Base-by-base conservation (phyloP, 192 early-diverging fungal genomes). In the Coemansia sp. region DNA sequence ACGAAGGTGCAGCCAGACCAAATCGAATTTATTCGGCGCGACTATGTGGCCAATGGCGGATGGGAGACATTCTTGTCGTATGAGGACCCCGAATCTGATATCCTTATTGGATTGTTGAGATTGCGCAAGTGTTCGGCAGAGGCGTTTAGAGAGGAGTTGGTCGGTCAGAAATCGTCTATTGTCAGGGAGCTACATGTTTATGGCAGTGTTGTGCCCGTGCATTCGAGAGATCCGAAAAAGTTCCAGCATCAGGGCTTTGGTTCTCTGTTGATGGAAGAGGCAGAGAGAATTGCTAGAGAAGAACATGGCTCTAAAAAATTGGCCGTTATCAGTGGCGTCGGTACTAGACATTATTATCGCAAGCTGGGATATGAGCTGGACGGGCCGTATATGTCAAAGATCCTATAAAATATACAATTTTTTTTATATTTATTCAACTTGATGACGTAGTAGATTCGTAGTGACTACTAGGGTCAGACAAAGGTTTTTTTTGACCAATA, bases 241-340 rank as follows among this genome's bases (percentile, higher is more conserved):
- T 99, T 99, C 87, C 98, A 99, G 84, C 98, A 99, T 80, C 98
- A 95, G 80, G 98, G 98, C 0, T 99, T 95, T 73, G 98, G 98
- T 37, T 97, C 96, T 2, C 75, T 99, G 78, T 72, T 99, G 61
- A 99, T 99, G 98, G 98, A 99, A 67, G 98, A 99, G 79, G 98
- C 98, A 1, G 98, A 98, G 84, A 75, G 98, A 24, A 99, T 99
- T 82, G 95, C 98, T 12, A 84, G 92, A 45, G 95, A 98, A 59
- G 98, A 99, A 78, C 98, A 99, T 71, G 93, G 93, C 29, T 93
- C 91, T 73, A 87, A 89, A 43, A 99, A 99, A 74, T 69, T 99
- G 44, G 90, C 92, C 11, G 97, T 99, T 34, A 99, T 99, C 74
- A 92, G 94, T 65, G 97, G 98, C 29, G 94, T 99, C 5, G 98